Evolutionary conservation across 2,329 filamentous ascomycete genomes (phyloP).

Genomic region (Epichloe gansuensis): DNA sequence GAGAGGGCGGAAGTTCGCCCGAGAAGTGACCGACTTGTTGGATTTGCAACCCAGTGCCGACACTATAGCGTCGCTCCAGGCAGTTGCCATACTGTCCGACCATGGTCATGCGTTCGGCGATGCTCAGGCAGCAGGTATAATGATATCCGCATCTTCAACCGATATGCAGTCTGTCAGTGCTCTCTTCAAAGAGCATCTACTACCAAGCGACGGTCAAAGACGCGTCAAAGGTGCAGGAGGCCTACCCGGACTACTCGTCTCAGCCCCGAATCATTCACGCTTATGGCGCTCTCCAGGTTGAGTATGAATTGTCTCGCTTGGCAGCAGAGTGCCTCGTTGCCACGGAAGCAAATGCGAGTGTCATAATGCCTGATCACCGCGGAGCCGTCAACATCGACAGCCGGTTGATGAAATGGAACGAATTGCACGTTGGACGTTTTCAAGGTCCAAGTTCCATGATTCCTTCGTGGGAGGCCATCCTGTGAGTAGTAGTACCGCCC

Average conservation of each 20-base stretch:
- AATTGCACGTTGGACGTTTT: background rate
- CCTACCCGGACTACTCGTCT: conserved; percentile 3
- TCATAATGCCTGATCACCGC: conserved; percentile 1
- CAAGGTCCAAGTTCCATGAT: background rate
- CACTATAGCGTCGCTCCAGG: conserved; percentile 11
- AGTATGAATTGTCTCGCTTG: conserved; percentile 4
- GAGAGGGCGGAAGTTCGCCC: background rate
- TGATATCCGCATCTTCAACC: background rate
- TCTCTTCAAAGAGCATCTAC: background rate
- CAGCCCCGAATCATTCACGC: conserved; percentile 1
- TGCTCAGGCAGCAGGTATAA: background rate
- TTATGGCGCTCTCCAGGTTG: background rate
- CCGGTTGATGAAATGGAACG: background rate
- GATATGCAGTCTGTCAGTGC: background rate
- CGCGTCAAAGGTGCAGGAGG: conserved; percentile 2
- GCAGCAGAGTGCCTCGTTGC: background rate
- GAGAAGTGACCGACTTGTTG: background rate
- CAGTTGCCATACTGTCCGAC: conserved; percentile 10
- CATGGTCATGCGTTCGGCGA: conserved; percentile 10
- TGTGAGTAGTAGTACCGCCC: conserved; percentile 1
- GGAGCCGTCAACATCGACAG: conserved; percentile 3
- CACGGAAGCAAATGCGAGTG: background rate
- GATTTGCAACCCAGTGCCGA: background rate
- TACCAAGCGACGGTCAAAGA: background rate
- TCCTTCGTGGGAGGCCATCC: conserved; percentile 4